Evolutionary conservation across 345 rosid genomes (phyloP).

Genomic region (Kandelia obovata): DNA sequence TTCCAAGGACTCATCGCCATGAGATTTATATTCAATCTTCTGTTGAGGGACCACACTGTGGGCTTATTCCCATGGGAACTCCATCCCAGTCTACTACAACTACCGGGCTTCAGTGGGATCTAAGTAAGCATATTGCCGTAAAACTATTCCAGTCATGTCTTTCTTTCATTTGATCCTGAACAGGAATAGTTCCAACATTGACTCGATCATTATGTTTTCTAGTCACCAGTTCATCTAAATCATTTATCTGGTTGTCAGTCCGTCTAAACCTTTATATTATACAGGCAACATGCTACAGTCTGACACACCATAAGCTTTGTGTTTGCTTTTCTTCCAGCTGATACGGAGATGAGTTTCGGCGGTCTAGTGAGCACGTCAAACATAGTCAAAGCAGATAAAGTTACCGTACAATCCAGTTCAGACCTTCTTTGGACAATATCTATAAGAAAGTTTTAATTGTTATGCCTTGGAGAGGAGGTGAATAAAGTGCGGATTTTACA

Average conservation of each 20-base stretch:
- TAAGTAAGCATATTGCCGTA: slow-evolving; percentile 46
- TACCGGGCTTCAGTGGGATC: slow-evolving; percentile 88
- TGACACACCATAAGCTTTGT: too few relatives aligned
- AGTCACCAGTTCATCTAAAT: too few relatives aligned
- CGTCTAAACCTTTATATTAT: too few relatives aligned
- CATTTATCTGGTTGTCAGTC: too few relatives aligned
- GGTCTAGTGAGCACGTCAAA: slow-evolving; percentile 85
- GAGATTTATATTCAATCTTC: slow-evolving; percentile 58
- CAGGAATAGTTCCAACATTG: not conserved
- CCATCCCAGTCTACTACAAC: slow-evolving; percentile 72
- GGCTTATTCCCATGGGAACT: slow-evolving; percentile 78
- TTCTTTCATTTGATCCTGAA: slow-evolving; percentile 4
- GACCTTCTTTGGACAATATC: slow-evolving; percentile 97
- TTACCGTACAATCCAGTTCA: slow-evolving; percentile 67
- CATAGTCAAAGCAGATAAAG: slow-evolving; percentile 44
- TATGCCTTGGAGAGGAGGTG: not conserved
- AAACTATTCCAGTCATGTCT: slow-evolving; percentile 2
- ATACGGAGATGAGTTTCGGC: slow-evolving; percentile 77
- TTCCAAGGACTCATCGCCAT: slow-evolving; percentile 62
- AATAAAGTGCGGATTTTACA: not conserved
- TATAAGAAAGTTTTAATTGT: slow-evolving; percentile 36
- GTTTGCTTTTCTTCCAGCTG: slow-evolving; percentile 36
- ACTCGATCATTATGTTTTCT: too few relatives aligned
- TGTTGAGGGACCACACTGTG: slow-evolving; percentile 83
- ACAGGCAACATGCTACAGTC: too few relatives aligned